Percentiles rank a stretch among this genome's conserved stretches.
Conservation (phyloP, 1,139 yeast species). For the Wickerhamomyces sp. region DNA sequence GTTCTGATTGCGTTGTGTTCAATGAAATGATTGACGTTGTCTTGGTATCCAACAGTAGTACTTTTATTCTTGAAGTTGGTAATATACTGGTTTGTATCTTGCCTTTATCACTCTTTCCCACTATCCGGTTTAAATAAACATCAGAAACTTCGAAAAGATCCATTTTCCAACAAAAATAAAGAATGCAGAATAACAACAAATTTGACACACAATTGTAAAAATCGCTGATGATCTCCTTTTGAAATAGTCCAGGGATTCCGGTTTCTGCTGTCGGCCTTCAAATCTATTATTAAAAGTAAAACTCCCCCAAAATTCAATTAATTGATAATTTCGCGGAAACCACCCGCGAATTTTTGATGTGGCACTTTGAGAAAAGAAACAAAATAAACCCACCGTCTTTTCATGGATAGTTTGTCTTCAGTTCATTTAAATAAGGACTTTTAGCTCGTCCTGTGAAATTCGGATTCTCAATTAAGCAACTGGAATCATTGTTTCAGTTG, state of each 20-base stretch:
- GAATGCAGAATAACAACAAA: too few relatives aligned
- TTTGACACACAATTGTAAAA: too few relatives aligned
- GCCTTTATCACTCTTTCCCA: constrained; percentile 23
- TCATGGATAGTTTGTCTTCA: neutral
- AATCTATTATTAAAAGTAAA: too few relatives aligned
- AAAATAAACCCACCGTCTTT: neutral
- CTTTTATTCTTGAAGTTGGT: constrained; percentile 52
- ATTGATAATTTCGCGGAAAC: neutral
- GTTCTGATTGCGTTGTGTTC: constrained; percentile 81
- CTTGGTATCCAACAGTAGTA: constrained; percentile 68
- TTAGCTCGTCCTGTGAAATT: too few relatives aligned
- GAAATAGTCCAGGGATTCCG: too few relatives aligned
- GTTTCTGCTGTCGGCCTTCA: too few relatives aligned
- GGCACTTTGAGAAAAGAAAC: neutral
- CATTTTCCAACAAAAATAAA: constrained; percentile 39
- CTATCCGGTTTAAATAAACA: constrained; percentile 43
- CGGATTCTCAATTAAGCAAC: too few relatives aligned
- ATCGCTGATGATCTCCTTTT: too few relatives aligned
- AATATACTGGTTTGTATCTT: constrained; percentile 10
- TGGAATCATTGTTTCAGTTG: neutral
- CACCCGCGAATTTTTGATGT: neutral
- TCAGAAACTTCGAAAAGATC: constrained; percentile 48
- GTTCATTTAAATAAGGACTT: too few relatives aligned
- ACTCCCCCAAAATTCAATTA: neutral
- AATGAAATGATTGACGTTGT: constrained; percentile 84